Evolutionary conservation across 768 basidiomycete species (phyloP).

Genomic region (Lepiota brunneoincarnata): DNA sequence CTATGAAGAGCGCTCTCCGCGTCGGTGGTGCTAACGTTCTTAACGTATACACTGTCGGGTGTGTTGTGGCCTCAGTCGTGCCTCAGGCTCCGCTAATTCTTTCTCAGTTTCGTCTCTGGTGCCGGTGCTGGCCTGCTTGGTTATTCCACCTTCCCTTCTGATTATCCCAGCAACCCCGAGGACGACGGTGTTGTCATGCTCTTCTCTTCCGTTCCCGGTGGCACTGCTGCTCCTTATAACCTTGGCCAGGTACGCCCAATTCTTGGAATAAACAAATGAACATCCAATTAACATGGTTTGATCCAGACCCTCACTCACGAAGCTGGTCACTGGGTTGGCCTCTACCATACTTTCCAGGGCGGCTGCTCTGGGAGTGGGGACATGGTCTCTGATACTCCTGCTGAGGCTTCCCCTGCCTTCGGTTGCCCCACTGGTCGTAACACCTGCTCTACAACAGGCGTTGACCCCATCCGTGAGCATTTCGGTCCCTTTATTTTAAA

Average conservation of each 20-base stretch:
- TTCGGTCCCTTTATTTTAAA: background rate
- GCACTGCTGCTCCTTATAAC: constrained; percentile 39
- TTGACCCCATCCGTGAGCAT: constrained; percentile 41
- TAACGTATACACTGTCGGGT: constrained; percentile 54
- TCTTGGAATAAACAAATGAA: constrained; percentile 14
- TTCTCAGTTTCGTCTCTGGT: constrained; percentile 34
- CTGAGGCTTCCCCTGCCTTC: constrained; percentile 40
- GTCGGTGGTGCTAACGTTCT: constrained; percentile 36
- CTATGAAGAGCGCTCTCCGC: constrained; percentile 47
- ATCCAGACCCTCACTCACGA: constrained; percentile 49
- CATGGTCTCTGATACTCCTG: constrained; percentile 42
- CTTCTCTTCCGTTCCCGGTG: constrained; percentile 41
- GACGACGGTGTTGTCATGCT: constrained; percentile 51
- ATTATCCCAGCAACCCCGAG: constrained; percentile 33
- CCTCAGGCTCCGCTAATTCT: background rate
- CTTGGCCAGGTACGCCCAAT: constrained; percentile 30
- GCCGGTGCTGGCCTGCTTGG: constrained; percentile 44
- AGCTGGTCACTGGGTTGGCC: constrained; percentile 59
- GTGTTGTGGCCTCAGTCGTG: constrained; percentile 8
- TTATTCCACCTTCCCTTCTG: constrained; percentile 51
- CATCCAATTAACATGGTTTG: constrained; percentile 13
- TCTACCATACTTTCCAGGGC: constrained; percentile 60
- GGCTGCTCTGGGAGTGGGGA: constrained; percentile 41
- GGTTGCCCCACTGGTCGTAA: constrained; percentile 39
- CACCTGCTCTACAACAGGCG: constrained; percentile 37